Base-by-base conservation (phyloP, 768 basidiomycete species). In the Fibroporia radiculosa region DNA sequence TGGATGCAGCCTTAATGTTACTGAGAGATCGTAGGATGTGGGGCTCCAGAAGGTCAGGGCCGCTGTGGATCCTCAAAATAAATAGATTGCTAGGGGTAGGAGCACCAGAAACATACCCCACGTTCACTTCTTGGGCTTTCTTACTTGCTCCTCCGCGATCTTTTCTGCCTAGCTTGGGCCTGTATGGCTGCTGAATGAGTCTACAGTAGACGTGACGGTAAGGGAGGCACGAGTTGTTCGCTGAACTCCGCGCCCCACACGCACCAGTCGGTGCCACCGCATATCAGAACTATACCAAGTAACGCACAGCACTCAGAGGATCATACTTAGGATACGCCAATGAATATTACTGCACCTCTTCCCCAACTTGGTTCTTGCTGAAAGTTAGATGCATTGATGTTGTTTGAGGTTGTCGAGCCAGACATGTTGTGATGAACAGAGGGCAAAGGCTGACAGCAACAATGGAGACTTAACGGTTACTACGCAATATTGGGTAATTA, bases 261-360 rank as follows among this genome's bases (percentile, higher is more conserved):
- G 70, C 79, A 92, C 89, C 90, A 92, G 65, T 89, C 84, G 19
- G 84, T 89, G 41, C 90, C 90, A 42, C 90, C 90, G 56, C 82
- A 85, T 53, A 93, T 81, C 52, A 90, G 64, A 31, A 90, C 90
- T 93, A 49, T 6, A 31, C 13, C 20, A 42, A n/a, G n/a, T n/a
- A n/a, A n/a, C n/a, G n/a, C 22, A 40, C 38, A 26, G 23, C 6
- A 13, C 38, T 41, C 24, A 27, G 28, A 6, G n/a, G 3, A 4
- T 6, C 23, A 19, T 7, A 19, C 10, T 7, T 23, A 42, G 6
- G 6, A 6, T 11, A 43, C 26, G 7, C 24, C 34, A 13, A 18
- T 14, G 20, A 18, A 32, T 26, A 40, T 12, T 3, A 25, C 19
- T 7, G 31, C 48, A 55, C 54, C 54, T 55, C 54, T 39, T 41